Conservation (phyloP, 179 eudicot species). For the Dionaea muscipula region DNA sequence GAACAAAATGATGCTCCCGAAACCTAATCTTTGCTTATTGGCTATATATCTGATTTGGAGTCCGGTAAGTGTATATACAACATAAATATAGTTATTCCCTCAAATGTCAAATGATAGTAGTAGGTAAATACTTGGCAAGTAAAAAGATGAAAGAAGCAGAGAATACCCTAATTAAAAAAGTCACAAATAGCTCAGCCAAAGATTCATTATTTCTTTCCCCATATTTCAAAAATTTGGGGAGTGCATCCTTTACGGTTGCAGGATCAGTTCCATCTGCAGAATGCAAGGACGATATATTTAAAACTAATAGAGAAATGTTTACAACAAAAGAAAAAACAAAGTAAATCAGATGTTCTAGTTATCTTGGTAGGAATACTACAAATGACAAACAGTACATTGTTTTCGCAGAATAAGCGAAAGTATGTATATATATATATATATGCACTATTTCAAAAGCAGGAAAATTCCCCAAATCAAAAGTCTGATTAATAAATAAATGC, state of each 20-base stretch:
- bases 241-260: constrained; percentile 27
- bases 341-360: no score
- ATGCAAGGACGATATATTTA: constrained; percentile 5
- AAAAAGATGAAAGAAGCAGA: not conserved
- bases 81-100: no score
- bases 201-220: constrained; percentile 66
- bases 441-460: no score
- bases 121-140: not conserved
- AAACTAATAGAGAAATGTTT: not conserved
- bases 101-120: no score
- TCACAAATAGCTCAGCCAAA: constrained; percentile 61
- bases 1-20: not conserved
- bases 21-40: not conserved
- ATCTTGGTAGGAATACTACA: no score
- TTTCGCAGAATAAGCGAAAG: no score
- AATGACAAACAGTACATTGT: no score
- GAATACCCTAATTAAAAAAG: constrained; percentile 63
- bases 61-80: no score
- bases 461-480: no score
- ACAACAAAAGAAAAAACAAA: not conserved
- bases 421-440: no score
- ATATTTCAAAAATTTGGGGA: constrained; percentile 29
- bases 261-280: constrained; percentile 59
- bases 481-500: no score
- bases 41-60: no score